A percentile compares a stretch with the other conserved stretches of the same genome.
Evolutionary conservation across 1,284 basidiomycete genomes (phyloP).

Genomic region (Pseudozyma hubeiensis): DNA sequence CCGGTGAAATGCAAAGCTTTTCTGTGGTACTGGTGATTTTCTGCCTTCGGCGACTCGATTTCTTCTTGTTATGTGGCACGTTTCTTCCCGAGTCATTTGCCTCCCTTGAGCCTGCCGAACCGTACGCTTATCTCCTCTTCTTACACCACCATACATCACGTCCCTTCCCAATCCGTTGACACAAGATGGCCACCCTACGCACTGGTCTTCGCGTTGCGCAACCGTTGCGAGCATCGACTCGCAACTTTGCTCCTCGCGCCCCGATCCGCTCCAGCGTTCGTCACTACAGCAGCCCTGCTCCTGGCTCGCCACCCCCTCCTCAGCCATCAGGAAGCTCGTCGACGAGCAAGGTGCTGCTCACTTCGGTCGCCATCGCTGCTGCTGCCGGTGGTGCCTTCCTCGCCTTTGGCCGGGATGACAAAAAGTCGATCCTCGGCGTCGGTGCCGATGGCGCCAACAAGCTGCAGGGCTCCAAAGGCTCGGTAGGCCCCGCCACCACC

Average conservation of each 20-base stretch:
- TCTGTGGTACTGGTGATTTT: too few species aligned
- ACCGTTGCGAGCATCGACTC: slow-evolving; percentile 37
- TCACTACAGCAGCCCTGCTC: slow-evolving; percentile 49
- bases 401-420: slow-evolving; percentile 40
- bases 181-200: slow-evolving; percentile 53
- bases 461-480: slow-evolving; percentile 44
- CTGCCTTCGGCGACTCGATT: too few species aligned
- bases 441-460: slow-evolving; percentile 55
- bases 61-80: too few species aligned
- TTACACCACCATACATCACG: slow-evolving; percentile 5
- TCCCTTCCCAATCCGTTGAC: neutral
- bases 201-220: slow-evolving; percentile 50
- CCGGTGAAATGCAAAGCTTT: too few species aligned
- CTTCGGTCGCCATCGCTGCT: slow-evolving; percentile 48
- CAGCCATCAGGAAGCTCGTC: slow-evolving; percentile 41
- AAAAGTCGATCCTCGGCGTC: slow-evolving; percentile 49
- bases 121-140: too few species aligned
- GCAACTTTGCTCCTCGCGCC: slow-evolving; percentile 42
- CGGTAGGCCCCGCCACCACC: slow-evolving; percentile 24
- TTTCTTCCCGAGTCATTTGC: too few species aligned
- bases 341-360: slow-evolving; percentile 47
- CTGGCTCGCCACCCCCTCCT: slow-evolving; percentile 44
- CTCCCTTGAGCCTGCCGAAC: too few species aligned
- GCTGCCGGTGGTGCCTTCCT: slow-evolving; percentile 52
- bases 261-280: slow-evolving; percentile 42